Base-by-base conservation (phyloP, 768 basidiomycete genomes). In the Candolleomyces eurysporus region DNA sequence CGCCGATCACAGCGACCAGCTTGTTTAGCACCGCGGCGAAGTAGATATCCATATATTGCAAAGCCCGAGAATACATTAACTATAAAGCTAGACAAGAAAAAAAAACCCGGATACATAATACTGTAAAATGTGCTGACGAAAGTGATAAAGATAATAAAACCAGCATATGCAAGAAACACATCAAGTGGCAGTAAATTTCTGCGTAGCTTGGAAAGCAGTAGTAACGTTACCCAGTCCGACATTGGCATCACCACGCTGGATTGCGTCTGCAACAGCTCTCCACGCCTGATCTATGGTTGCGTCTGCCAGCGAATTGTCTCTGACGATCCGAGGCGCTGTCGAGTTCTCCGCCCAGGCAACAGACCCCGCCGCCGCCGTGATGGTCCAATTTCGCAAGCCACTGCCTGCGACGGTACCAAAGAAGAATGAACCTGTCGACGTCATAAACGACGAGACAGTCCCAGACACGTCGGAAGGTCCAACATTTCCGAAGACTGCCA, bases 401-500 rank as follows among this genome's bases (percentile, higher is more conserved):
- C 68, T 69, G 5, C 82, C 83, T 53, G 77, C 72, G 45, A 77
- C 71, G 32, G 85, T 84, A 17, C 88, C 88, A 68, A 88, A 89
- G 67, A 87, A 87, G 42, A 89, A 71, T 1, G 76, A 64, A 9
- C 79, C 82, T 30, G 77, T 75, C 21, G 84, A 70, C 10, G 77
- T 78, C 9, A 81, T 74, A 61, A 88, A 83, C 8, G 84, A 79
- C 19, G 86, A 83, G 22, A 80, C 72, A 7, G 79, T 78, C 39
- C 74, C 79, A 40, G 65, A 64, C 31, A 86, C 68, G 66, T 89
- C 87, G 3, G 78, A 64, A 17, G 81, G 76, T 14, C 69, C 66
- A 26, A 89, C 69, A 14, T 79, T 73, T 6, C 87, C 88, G 67
- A 89, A 88, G n/a, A 89, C 66, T 1, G 85, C 86, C 4, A 87